Base-by-base conservation (phyloP, 305 asterid species). In the Rubia tinctorum region DNA sequence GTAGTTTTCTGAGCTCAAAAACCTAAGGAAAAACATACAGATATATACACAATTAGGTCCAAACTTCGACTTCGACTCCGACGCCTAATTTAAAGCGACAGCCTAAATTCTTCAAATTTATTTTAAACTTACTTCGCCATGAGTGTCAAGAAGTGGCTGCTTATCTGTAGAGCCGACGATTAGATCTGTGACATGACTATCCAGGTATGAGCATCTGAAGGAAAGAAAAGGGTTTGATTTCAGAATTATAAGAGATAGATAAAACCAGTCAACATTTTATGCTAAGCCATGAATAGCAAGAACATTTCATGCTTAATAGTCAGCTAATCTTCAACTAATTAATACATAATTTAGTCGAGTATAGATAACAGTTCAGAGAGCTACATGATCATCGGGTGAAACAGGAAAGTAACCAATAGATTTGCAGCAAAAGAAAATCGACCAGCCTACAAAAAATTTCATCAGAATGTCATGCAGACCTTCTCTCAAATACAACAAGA, bases 1-100 rank as follows among this genome's bases (percentile, higher is more conserved):
- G 97, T 81, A 95, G 97, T 86, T 95, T 95, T 85, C 91, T 81
- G 76, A 95, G 96, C 86, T 87, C 91, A 82, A 95, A 92, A 70
- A 92, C 83, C 99, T 94, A 90, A 72, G 74, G 37, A 75, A 39
- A 73, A 65, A 23, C 53, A 73, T 43, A 60, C 51, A 69, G 78
- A 62, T 68, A 17, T 20, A 84, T 55, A 62, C 51, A 64, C 55
- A 42, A 74, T 37, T 2, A 69, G 58, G 59, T 43, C 63, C 37
- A 55, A 67, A 58, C 61, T 56, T 56, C 6, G 9, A 58, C 61
- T 56, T 56, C 6, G 9, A 43, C 20, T 10, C n/a, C 1, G 45
- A 61, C n/a, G 15, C 5, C 1, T 4, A 72, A 17, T 17, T 56
- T 65, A 64, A 18, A 64, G 25, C 14, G 14, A 20, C 7, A 20